Percentiles rank a stretch among this genome's conserved stretches.
These are phyloP conservation scores for Aspergillus luchuensis DNA, from an alignment of 2,329 filamentous ascomycete species.

Conservation along the genomic window DNA sequence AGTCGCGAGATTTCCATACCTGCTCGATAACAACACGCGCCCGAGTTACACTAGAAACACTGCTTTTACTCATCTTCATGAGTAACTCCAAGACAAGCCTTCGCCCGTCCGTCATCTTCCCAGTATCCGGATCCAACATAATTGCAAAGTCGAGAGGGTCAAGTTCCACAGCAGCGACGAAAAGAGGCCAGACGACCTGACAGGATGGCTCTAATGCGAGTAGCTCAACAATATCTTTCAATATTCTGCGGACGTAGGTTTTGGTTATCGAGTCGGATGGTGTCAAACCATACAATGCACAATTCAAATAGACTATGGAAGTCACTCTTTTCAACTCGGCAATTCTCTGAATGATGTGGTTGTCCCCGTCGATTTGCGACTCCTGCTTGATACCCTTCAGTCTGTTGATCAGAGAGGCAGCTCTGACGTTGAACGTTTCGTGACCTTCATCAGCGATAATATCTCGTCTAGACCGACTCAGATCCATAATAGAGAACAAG, in stretches of 20 bases:
- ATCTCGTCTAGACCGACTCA: neutral
- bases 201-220: neutral
- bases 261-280: neutral
- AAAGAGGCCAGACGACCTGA: conserved; percentile 26
- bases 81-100: neutral
- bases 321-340: conserved; percentile 3
- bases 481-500: neutral
- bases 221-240: neutral
- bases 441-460: neutral
- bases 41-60: conserved; percentile 36
- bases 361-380: neutral
- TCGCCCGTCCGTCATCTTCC: neutral
- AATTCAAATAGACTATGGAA: conserved; percentile 1
- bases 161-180: conserved; percentile 33
- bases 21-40: conserved; percentile 43
- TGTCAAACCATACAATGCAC: neutral
- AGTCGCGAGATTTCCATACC: conserved; percentile 38
- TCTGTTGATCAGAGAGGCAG: neutral
- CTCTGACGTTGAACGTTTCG: neutral
- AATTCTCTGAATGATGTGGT: neutral
- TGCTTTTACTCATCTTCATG: conserved; percentile 8
- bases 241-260: neutral
- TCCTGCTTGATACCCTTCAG: neutral
- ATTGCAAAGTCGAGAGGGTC: conserved; percentile 38
- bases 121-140: conserved; percentile 23